Evolutionary conservation across 108 stramenopile species (phyloP), one percentile per base, ranked within the genome.

Genomic region (Seminavis robusta): DNA sequence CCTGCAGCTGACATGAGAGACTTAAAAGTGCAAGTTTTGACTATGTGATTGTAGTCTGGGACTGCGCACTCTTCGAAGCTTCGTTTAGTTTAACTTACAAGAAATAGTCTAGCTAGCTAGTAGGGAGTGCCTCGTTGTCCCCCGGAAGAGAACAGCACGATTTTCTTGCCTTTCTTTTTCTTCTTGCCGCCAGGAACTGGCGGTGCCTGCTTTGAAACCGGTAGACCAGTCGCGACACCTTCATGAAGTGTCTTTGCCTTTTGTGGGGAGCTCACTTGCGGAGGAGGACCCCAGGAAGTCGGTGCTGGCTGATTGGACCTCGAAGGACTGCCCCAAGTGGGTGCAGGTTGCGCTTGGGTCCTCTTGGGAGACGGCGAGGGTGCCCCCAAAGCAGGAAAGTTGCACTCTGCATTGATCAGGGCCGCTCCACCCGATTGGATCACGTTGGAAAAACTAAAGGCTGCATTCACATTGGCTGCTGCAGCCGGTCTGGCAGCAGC

Each of bases 321-420:
- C 5, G 52, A 52, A 52, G 52, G 52, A n/a, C n/a, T n/a, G n/a
- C n/a, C n/a, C n/a, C n/a, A n/a, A n/a, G n/a, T n/a, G n/a, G n/a
- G n/a, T n/a, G n/a, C n/a, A n/a, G n/a, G n/a, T n/a, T n/a, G n/a
- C n/a, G n/a, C n/a, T n/a, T n/a, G n/a, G n/a, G 10, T 43, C 42
- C 17, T 5, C 5, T 16, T 43, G 23, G 42, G 23, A 11, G 15
- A 10, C 15, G n/a, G 6, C 10, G 42, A n/a, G 23, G 42, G 6
- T 6, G 42, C 17, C 15, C 42, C 42, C 15, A 43, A 43, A 43
- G 42, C 10, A 11, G 42, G 42, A 52, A 52, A 52, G 30, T 52
- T 25, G 21, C 6, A 16, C 9, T 52, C 52, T 43, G 20, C 42
- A 16, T 21, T 21, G 4, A 21, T 4, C 16, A 17, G 31, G 8